A percentile compares a stretch with the other conserved stretches of the same genome.
These are phyloP conservation scores for Ophiostoma pallidulum DNA, from an alignment of 2,329 filamentous ascomycete genomes.

Conservation along the genomic window DNA sequence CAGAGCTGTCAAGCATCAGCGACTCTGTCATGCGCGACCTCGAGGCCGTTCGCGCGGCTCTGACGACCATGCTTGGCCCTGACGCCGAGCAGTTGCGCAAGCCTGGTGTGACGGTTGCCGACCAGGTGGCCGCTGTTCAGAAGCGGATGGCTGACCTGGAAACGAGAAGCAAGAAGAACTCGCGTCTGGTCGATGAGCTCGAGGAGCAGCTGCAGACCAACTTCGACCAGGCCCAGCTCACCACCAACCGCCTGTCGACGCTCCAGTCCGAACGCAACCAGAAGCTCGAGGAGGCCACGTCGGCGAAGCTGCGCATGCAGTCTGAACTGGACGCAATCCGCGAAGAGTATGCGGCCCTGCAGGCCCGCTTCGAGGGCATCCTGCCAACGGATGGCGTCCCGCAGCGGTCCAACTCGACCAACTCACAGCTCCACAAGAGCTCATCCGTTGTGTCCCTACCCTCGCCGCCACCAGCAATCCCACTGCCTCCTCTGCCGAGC, in stretches of 20 bases:
- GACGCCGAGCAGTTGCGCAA: slow-evolving; percentile 35
- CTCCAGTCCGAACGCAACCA: slow-evolving; percentile 64
- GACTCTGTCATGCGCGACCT: slow-evolving; percentile 53
- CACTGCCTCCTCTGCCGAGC: slow-evolving; percentile 80
- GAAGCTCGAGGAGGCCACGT: slow-evolving; percentile 70
- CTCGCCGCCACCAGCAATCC: slow-evolving; percentile 89
- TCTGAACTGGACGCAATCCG: slow-evolving; percentile 57
- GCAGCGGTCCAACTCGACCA: slow-evolving; percentile 50
- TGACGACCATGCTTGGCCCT: slow-evolving; percentile 44
- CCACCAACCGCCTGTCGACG: slow-evolving; percentile 77
- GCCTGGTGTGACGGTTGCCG: slow-evolving; percentile 38
- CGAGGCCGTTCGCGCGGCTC: slow-evolving; percentile 46
- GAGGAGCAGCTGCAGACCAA: slow-evolving; percentile 94
- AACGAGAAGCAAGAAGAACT: slow-evolving; percentile 76
- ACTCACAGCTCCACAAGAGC: slow-evolving; percentile 73
- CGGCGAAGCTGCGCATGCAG: slow-evolving; percentile 53
- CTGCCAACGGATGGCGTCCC: slow-evolving; percentile 25
- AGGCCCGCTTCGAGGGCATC: slow-evolving; percentile 55
- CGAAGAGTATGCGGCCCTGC: slow-evolving; percentile 64
- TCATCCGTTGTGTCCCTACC: slow-evolving; percentile 74
- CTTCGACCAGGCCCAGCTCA: slow-evolving; percentile 83
- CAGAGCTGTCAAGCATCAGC: slow-evolving; percentile 48
- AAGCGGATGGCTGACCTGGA: slow-evolving; percentile 56
- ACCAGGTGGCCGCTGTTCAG: slow-evolving; percentile 53
- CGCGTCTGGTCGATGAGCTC: slow-evolving; percentile 83